These are phyloP conservation scores for Lepiota venenata DNA, from an alignment of 768 basidiomycete species.

Conservation along the genomic window DNA sequence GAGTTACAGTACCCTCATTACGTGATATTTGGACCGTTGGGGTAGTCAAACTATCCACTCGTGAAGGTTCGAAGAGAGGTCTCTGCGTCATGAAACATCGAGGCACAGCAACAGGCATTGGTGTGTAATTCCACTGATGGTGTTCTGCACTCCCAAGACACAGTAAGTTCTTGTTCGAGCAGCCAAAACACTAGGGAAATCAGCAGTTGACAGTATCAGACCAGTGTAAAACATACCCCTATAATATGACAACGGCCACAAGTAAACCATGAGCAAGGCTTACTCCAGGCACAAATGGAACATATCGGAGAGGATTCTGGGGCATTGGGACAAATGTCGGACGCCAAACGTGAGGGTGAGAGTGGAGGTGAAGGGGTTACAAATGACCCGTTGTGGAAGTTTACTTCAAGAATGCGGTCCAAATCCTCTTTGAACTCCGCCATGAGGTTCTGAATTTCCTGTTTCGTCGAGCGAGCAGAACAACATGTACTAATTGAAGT, in stretches of 20 bases:
- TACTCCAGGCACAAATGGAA: slow-evolving; percentile 29
- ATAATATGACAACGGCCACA: slow-evolving; percentile 34
- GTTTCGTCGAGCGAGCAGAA: slow-evolving; percentile 18
- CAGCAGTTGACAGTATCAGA: background rate
- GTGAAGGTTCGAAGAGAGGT: background rate
- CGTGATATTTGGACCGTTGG: background rate
- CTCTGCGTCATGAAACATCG: background rate
- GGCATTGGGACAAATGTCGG: slow-evolving; percentile 10
- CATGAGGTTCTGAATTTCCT: slow-evolving; percentile 21
- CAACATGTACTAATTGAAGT: slow-evolving; percentile 14
- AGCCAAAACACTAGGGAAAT: slow-evolving; percentile 1
- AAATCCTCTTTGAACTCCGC: slow-evolving; percentile 18
- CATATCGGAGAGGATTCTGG: slow-evolving; percentile 18
- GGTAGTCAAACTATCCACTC: background rate
- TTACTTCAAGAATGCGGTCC: slow-evolving; percentile 7
- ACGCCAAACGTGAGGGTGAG: slow-evolving; percentile 1
- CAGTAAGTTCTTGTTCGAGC: slow-evolving; percentile 2
- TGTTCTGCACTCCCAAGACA: slow-evolving; percentile 6
- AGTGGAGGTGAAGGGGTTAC: slow-evolving; percentile 3
- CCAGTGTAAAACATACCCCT: slow-evolving; percentile 26
- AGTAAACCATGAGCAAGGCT: slow-evolving; percentile 28
- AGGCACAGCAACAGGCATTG: background rate
- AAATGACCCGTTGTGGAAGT: background rate
- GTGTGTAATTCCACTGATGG: slow-evolving; percentile 1
- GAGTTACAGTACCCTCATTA: background rate